A percentile compares a stretch with the other conserved stretches of the same genome.
Evolutionary conservation across 345 rosid species (phyloP).

Genomic region (Arabidopsis arenosa): DNA sequence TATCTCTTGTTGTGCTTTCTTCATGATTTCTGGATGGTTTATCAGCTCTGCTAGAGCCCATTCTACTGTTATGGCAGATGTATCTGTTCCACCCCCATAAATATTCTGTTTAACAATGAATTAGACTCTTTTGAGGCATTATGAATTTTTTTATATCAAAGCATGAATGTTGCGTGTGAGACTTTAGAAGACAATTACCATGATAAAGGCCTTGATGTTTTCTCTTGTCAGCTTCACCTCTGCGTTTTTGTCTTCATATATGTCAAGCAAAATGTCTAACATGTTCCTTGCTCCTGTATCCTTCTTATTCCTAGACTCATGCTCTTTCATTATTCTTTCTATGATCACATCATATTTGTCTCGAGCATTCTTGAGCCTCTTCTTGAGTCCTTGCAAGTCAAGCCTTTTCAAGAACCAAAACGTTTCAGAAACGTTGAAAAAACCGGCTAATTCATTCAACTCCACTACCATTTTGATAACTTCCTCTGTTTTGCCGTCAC

Average conservation of each 20-base stretch:
- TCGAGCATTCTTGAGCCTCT: conserved; percentile 63
- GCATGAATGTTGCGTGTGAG: neutral
- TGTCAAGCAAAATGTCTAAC: conserved; percentile 67
- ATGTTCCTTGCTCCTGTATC: conserved; percentile 48
- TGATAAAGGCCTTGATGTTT: conserved; percentile 74
- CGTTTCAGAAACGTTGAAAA: conserved; percentile 65
- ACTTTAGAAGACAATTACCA: conserved; percentile 50
- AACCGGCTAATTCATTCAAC: conserved; percentile 57
- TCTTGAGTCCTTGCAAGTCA: conserved; percentile 69
- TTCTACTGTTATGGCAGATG: conserved; percentile 61
- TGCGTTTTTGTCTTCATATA: conserved; percentile 65
- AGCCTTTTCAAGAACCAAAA: conserved; percentile 71
- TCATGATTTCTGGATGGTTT: conserved; percentile 65
- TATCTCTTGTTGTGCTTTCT: conserved; percentile 62
- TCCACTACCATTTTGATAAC: conserved; percentile 66
- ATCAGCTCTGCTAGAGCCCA: conserved; percentile 82
- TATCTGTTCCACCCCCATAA: conserved; percentile 73
- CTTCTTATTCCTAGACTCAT: conserved; percentile 47
- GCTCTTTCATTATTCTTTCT: conserved; percentile 72
- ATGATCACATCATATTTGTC: conserved; percentile 64
- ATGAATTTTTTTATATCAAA: neutral
- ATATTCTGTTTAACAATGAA: conserved; percentile 53
- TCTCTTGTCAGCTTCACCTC: conserved; percentile 69
- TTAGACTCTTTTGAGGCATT: neutral
- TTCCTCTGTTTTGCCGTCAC: conserved; percentile 46